These are phyloP conservation scores for Rhododendron vialii DNA, from an alignment of 148 eudicot species.

Conservation along the genomic window DNA sequence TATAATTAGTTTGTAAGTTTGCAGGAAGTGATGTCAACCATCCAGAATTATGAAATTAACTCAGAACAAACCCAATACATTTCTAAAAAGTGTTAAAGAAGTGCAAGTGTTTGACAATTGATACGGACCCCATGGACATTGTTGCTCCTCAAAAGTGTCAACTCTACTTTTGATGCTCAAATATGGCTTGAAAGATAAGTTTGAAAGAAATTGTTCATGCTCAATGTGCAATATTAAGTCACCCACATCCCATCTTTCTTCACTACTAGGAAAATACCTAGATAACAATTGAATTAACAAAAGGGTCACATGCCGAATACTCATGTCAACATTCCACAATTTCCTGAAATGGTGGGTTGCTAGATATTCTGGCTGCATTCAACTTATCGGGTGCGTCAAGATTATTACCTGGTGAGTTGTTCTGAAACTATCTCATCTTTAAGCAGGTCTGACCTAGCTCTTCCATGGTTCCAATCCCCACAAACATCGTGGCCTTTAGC, in stretches of 20 bases:
- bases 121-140: not conserved
- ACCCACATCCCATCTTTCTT: not conserved
- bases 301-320: not conserved
- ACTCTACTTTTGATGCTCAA: not conserved
- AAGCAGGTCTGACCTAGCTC: conserved; percentile 41
- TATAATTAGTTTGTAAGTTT: not conserved
- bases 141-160: not conserved
- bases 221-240: not conserved
- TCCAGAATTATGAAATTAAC: not conserved
- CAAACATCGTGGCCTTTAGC: conserved; percentile 17
- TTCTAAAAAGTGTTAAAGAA: not conserved
- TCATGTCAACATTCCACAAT: not conserved
- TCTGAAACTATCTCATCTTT: conserved; percentile 92
- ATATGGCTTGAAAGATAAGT: not conserved
- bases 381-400: not conserved
- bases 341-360: not conserved
- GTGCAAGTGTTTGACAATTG: not conserved
- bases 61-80: not conserved
- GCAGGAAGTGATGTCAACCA: not conserved
- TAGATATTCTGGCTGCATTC: not conserved
- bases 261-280: not conserved
- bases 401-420: conserved; percentile 76
- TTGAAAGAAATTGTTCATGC: not conserved
- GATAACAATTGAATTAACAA: not conserved
- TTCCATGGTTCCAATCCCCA: conserved; percentile 21